Base-by-base conservation (phyloP, 148 eudicot species). In the Mesembryanthemum crystallinum region DNA sequence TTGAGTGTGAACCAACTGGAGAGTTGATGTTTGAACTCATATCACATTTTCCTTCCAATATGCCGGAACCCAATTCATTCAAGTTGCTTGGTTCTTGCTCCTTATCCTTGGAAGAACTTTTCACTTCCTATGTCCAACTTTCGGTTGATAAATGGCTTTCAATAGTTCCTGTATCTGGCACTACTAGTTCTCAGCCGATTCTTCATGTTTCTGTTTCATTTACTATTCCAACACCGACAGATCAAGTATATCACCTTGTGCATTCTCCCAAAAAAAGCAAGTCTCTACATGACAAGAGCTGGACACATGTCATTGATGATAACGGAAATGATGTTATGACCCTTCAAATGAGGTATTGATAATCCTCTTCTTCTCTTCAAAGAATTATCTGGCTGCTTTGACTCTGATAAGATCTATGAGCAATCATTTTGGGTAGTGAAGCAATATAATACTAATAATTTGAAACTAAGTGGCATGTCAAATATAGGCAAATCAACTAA, bases 1-100 rank as follows among this genome's bases (percentile, higher is more conserved):
- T 96, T 82, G 86, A 84, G 3, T 96, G 99, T 81, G 86, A 91
- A 80, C 88, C 98, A 70, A 77, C 80, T 76, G 99, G 98, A 82
- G 76, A 83, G 72, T 78, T 96, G 55, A 76, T 84, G 25, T 84
- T 92, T 75, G 94, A 89, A 79, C 86, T 95, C 60, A 32, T 82
- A 14, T 81, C 85, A 25, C 77, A 67, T 51, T 85, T 81, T 49
- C 60, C 82, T 73, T 83, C 88, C 57, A 75, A 59, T 78, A 79
- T 83, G 79, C 83, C 84, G 25, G 64, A 81, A 55, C 42, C 81
- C 66, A 88, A n/a, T n/a, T n/a, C n/a, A n/a, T n/a, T n/a, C n/a
- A n/a, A 80, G 85, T 76, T 84, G 45, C 69, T 91, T 68, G 98
- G 97, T 49, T 87, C 90, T 69, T 54, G 84, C 85, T 76, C 81